Conservation (phyloP, 345 rosid genomes). For the Aethionema arabicum region DNA sequence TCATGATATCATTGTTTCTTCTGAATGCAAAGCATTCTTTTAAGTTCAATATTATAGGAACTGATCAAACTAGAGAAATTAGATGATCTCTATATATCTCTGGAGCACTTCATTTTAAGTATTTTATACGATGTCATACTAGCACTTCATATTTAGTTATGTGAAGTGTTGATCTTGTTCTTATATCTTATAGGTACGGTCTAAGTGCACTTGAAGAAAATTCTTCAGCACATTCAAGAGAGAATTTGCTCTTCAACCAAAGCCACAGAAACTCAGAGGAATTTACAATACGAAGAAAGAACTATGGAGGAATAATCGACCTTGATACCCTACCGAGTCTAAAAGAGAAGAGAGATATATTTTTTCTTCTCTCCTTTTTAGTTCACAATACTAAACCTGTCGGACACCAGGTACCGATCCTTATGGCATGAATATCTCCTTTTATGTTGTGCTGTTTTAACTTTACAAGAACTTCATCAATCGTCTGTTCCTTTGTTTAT, state of each 20-base stretch:
- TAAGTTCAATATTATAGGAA: conserved; percentile 13
- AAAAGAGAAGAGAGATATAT: conserved; percentile 83
- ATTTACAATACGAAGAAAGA: conserved; percentile 49
- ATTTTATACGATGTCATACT: conserved; percentile 13
- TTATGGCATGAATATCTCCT: conserved; percentile 7
- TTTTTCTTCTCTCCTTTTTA: conserved; percentile 80
- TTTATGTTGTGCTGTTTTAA: background rate
- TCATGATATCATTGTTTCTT: conserved; percentile 18
- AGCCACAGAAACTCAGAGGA: conserved; percentile 49
- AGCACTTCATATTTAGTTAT: conserved; percentile 25
- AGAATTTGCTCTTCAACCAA: conserved; percentile 46
- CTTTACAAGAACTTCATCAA: conserved; percentile 3
- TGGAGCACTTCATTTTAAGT: conserved; percentile 2
- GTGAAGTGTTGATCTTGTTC: conserved; percentile 32
- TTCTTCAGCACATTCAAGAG: conserved; percentile 45
- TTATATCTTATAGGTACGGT: conserved; percentile 39
- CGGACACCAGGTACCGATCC: conserved; percentile 83
- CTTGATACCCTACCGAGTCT: conserved; percentile 71
- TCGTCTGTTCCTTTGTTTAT: conserved; percentile 2
- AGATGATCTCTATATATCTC: conserved; percentile 3
- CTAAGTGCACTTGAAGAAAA: conserved; percentile 38
- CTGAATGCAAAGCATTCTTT: background rate
- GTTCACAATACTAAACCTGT: conserved; percentile 96
- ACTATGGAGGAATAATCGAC: conserved; percentile 61
- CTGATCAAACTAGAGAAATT: conserved; percentile 27